Evolutionary conservation across 805 yeast species (phyloP).

Genomic region (Danielozyma ontarioensis): DNA sequence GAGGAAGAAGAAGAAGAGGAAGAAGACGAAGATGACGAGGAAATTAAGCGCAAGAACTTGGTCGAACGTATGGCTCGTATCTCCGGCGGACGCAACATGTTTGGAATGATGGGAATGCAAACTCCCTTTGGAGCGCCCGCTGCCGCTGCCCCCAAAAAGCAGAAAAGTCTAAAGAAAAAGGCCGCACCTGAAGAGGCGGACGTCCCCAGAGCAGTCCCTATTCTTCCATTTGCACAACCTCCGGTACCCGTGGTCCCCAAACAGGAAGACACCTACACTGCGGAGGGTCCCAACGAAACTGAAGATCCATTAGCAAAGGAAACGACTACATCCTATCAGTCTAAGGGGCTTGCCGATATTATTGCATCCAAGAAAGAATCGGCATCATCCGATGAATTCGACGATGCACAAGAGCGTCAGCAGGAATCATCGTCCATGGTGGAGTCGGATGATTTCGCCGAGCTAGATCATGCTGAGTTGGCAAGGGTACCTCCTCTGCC

Average conservation of each 20-base stretch:
- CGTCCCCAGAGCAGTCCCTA: conserved; percentile 41
- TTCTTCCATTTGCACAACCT: conserved; percentile 48
- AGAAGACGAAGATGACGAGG: conserved; percentile 70
- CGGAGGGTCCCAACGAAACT: too few species aligned
- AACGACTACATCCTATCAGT: too few species aligned
- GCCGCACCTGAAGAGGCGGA: conserved; percentile 10
- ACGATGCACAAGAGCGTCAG: conserved; percentile 3
- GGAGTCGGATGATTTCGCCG: background rate
- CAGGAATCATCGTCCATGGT: background rate
- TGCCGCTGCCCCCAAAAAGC: conserved; percentile 1
- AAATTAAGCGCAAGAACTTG: conserved; percentile 65
- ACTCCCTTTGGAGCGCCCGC: conserved; percentile 30
- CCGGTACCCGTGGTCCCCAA: conserved; percentile 20
- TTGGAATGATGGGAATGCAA: conserved; percentile 64
- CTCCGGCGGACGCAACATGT: conserved; percentile 80
- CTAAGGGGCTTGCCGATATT: too few species aligned
- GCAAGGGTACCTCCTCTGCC: too few species aligned
- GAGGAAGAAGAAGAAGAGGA: conserved; percentile 47
- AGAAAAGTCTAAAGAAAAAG: conserved; percentile 2
- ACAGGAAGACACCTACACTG: background rate
- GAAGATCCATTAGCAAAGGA: too few species aligned
- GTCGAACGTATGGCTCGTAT: conserved; percentile 95
- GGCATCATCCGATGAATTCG: background rate
- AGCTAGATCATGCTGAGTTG: background rate
- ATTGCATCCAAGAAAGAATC: background rate